These are phyloP conservation scores for Ophiosphaerella narmari DNA, from an alignment of 2,329 filamentous ascomycete genomes.

Conservation along the genomic window DNA sequence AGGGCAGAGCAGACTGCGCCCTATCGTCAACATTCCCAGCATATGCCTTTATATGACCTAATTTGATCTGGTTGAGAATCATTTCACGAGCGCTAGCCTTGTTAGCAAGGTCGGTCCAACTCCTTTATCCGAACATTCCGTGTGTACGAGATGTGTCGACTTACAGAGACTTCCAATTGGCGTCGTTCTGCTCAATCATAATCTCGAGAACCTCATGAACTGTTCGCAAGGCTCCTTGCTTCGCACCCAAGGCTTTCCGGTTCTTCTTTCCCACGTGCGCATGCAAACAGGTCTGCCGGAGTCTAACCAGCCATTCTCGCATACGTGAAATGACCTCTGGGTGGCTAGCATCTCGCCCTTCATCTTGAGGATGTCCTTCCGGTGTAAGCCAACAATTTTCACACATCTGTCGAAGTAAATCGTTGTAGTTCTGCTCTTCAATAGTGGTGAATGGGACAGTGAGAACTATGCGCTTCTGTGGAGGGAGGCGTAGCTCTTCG, in stretches of 20 bases:
- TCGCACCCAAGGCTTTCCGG: conserved; percentile 63
- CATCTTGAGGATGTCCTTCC: conserved; percentile 64
- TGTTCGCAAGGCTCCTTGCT: conserved; percentile 73
- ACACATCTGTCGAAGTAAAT: conserved; percentile 76
- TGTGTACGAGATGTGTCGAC: too few species aligned
- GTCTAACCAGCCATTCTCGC: conserved; percentile 75
- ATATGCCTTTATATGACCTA: conserved; percentile 81
- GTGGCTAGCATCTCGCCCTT: conserved; percentile 69
- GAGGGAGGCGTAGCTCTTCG: conserved; percentile 76
- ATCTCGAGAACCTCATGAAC: conserved; percentile 84
- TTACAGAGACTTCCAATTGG: conserved; percentile 63
- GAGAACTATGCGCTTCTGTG: conserved; percentile 84
- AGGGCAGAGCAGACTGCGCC: conserved; percentile 67
- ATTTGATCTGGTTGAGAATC: conserved; percentile 66
- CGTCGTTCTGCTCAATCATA: conserved; percentile 88
- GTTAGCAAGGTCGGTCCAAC: not conserved
- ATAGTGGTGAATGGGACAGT: conserved; percentile 88
- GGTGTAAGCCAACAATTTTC: conserved; percentile 68
- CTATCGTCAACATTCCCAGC: conserved; percentile 59
- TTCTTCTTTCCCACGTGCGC: conserved; percentile 77
- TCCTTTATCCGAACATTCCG: not conserved
- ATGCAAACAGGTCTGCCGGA: conserved; percentile 84
- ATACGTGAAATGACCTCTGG: conserved; percentile 67
- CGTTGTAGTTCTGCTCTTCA: conserved; percentile 86
- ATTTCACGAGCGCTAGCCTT: conserved; percentile 63